Base-by-base conservation (phyloP, 2,329 filamentous ascomycete genomes). In the Aspergillus sergii region DNA sequence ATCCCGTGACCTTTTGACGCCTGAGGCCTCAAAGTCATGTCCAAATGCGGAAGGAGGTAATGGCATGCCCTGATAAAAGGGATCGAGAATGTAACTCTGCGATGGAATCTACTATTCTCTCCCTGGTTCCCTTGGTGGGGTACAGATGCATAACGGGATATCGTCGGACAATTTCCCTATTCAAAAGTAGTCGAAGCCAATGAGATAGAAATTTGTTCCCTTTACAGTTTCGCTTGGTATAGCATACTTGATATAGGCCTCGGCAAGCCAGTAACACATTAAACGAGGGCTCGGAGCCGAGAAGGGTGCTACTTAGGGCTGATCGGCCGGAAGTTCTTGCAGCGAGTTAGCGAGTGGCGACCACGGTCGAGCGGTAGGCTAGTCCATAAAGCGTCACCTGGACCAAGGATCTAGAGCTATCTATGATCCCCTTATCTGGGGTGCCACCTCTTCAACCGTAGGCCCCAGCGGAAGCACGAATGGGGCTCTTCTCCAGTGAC, bases 341-440 rank as follows among this genome's bases (percentile, higher is more conserved):
- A 32, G 28, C 8, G 4, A 19, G 8, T n/a, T 6, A 41, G 51
- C 51, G 30, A 36, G 32, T 11, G 21, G 10, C 39, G 61, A 61
- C 62, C 61, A 54, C 58, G 62, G 64, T 23, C 30, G 46, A 41
- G 12, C 4, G 21, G 28, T 59, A 53, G 62, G 50, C 62, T 62
- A 57, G 57, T 62, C 64, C 59, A 57, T 41, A n/a, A 63, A 41
- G 21, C 30, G 39, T 34, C 34, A 55, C 30, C 39, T 16, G 34
- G 51, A 48, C 36, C 41, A 45, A 43, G 43, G 34, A 30, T 53
- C 54, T 19, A 48, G 46, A 32, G n/a, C 53, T 39, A 53, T 64
- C 62, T 53, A 66, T 66, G 62, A 64, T 61, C 62, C 57, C 45
- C 62, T 60, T 64, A 66, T 45, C 54, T 36, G 11, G 59, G 51